A percentile compares a stretch with the other conserved stretches of the same genome.
Conservation (phyloP, 2,329 filamentous ascomycete genomes). For the Cercospora berteroae region DNA sequence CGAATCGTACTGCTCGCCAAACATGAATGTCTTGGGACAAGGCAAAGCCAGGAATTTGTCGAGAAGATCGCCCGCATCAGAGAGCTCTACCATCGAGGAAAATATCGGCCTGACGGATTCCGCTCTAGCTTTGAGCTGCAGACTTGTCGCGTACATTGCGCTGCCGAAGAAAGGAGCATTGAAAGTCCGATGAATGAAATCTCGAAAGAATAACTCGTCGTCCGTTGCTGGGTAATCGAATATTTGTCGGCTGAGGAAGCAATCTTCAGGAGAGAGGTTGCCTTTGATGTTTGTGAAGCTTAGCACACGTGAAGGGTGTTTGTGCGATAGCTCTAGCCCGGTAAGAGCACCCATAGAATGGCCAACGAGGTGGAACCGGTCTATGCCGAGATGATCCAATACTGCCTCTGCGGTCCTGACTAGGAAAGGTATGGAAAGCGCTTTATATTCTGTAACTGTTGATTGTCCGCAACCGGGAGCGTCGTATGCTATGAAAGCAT, state of each 20-base stretch:
- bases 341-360: background rate
- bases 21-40: background rate
- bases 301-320: background rate
- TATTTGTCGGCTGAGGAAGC: background rate
- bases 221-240: background rate
- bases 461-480: background rate
- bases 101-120: background rate
- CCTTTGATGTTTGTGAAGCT: background rate
- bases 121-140: background rate
- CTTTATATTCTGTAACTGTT: background rate
- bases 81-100: background rate
- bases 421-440: background rate
- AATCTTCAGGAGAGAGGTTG: background rate
- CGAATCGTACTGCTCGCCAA: background rate
- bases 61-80: background rate
- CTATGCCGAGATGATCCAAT: background rate
- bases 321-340: background rate
- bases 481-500: background rate
- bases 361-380: background rate
- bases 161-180: background rate
- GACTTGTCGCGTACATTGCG: background rate
- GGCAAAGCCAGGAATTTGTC: background rate
- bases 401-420: background rate
- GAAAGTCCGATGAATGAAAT: background rate
- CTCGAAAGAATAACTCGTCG: background rate